These are phyloP conservation scores for Penicillium egyptiacum DNA, from an alignment of 495 filamentous ascomycete species.

Conservation along the genomic window DNA sequence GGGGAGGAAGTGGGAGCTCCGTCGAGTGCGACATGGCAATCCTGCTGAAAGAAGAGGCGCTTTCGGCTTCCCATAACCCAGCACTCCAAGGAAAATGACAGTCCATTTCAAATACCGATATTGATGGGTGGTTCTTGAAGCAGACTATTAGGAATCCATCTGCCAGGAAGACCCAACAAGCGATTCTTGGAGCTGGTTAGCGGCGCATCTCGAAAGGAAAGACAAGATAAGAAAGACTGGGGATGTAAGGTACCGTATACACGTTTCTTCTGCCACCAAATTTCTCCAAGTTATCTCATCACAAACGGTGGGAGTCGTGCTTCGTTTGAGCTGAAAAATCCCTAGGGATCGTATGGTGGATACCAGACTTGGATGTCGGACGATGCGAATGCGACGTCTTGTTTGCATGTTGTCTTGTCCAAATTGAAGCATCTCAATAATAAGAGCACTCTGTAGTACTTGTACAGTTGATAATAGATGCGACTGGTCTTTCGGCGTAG, in stretches of 20 bases:
- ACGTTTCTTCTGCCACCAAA: conserved; percentile 36
- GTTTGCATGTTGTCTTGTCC: conserved; percentile 35
- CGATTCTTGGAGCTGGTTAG: conserved; percentile 24
- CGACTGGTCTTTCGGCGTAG: conserved; percentile 14
- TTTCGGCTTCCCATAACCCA: conserved; percentile 40
- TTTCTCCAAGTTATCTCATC: conserved; percentile 31
- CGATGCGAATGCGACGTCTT: conserved; percentile 39
- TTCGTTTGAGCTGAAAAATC: conserved; percentile 31
- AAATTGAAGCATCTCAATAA: conserved; percentile 45
- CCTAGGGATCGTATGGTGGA: conserved; percentile 38
- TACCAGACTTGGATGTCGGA: conserved; percentile 40
- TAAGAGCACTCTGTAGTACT: conserved; percentile 37
- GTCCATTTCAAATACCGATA: conserved; percentile 41
- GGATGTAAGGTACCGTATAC: conserved; percentile 29
- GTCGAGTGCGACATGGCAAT: conserved; percentile 17
- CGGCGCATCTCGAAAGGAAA: neutral
- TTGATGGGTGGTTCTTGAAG: conserved; percentile 39
- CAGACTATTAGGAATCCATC: conserved; percentile 44
- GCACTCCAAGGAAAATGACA: conserved; percentile 40
- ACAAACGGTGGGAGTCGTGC: conserved; percentile 15
- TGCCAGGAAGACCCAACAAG: conserved; percentile 40
- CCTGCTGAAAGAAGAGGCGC: conserved; percentile 28
- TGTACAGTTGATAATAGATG: conserved; percentile 27
- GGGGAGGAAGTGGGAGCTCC: conserved; percentile 23
- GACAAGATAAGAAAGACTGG: neutral